A percentile compares a stretch with the other conserved stretches of the same genome.
Conservation (phyloP, 2,329 filamentous ascomycete species). For the Monascus ruber region DNA sequence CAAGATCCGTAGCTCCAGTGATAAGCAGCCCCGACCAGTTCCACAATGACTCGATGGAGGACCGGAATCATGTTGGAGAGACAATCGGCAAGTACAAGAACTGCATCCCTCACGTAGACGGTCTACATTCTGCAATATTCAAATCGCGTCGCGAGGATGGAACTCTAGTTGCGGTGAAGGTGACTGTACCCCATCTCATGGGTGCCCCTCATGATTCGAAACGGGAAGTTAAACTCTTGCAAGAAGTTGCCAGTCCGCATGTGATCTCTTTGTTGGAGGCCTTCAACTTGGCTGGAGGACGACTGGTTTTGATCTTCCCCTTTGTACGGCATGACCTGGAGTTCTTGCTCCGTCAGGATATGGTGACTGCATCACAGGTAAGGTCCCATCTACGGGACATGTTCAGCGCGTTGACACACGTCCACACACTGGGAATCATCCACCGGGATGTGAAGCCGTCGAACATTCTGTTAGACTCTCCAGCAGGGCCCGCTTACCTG, state of each 20-base stretch:
- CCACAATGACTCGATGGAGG: slow-evolving; percentile 10
- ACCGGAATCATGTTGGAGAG: slow-evolving; percentile 20
- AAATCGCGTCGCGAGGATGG: slow-evolving; percentile 42
- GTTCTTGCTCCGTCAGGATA: slow-evolving; percentile 47
- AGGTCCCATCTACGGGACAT: slow-evolving; percentile 51
- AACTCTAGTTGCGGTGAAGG: slow-evolving; percentile 61
- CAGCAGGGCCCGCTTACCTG: slow-evolving; percentile 61
- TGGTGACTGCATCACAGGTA: slow-evolving; percentile 28
- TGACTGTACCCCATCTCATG: slow-evolving; percentile 63
- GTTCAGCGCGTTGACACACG: slow-evolving; percentile 56
- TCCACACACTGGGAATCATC: slow-evolving; percentile 68
- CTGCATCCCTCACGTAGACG: slow-evolving; percentile 48
- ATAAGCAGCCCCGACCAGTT: slow-evolving; percentile 14
- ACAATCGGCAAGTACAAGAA: slow-evolving; percentile 45
- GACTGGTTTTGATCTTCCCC: slow-evolving; percentile 72
- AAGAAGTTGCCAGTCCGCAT: slow-evolving; percentile 44
- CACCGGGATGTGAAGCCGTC: slow-evolving; percentile 93
- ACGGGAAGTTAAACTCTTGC: slow-evolving; percentile 67
- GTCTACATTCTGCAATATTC: slow-evolving; percentile 76
- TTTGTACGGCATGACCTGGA: slow-evolving; percentile 66
- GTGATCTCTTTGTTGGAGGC: slow-evolving; percentile 61
- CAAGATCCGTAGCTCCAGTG: slow-evolving; percentile 8
- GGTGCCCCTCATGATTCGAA: slow-evolving; percentile 71
- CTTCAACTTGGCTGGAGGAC: slow-evolving; percentile 57
- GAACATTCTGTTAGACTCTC: slow-evolving; percentile 63